Evolutionary conservation across 2,329 filamentous ascomycete species (phyloP), one percentile per base, ranked within the genome.

Genomic region (Xylaria sp.): DNA sequence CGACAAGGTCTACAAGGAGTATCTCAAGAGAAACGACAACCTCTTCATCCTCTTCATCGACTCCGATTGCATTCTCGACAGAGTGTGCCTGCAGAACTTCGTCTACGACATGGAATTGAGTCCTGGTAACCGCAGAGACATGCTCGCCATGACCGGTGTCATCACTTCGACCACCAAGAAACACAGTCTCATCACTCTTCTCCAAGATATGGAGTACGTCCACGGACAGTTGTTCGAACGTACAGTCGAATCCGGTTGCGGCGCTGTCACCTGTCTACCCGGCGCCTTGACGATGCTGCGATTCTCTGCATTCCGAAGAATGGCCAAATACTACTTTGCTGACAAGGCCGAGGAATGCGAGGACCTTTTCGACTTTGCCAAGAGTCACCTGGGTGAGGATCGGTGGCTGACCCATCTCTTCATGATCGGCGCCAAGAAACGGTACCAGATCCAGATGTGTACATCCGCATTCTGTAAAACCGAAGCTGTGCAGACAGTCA

Each of bases 51-150:
- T 97, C 9, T 97, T 97, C 76, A 97, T 97, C 71, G 93, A 97
- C 76, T 97, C 92, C 0, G 93, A 97, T 73, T 97, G 94, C 75
- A 94, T 97, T 63, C 79, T 97, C 54, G 93, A 97, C 77, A 84
- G 86, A 60, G 85, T 92, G 47, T 97, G 93, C 72, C 84, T 97
- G 61, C 93, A 97, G 72, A 97, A 97, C 74, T 97, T 97, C 75
- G 90, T 97, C 78, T 97, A 94, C 75, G 93, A 97, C 72, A 97
- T 97, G 94, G 92, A 97, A 75, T 80, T 97, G 62, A 96, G 93
- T 74, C 93, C 93, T 0, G 92, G 92, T 57, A 96, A 92, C 76
- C 86, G 90, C 71, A 86, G 87, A 71, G 91, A 95, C 72, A 97
- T 96, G 91, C 80, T 97, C 70, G 93, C 93, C 56, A 97, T 97